These are phyloP conservation scores for Sporisorium scitamineum DNA, from an alignment of 1,284 basidiomycete genomes.

Conservation along the genomic window DNA sequence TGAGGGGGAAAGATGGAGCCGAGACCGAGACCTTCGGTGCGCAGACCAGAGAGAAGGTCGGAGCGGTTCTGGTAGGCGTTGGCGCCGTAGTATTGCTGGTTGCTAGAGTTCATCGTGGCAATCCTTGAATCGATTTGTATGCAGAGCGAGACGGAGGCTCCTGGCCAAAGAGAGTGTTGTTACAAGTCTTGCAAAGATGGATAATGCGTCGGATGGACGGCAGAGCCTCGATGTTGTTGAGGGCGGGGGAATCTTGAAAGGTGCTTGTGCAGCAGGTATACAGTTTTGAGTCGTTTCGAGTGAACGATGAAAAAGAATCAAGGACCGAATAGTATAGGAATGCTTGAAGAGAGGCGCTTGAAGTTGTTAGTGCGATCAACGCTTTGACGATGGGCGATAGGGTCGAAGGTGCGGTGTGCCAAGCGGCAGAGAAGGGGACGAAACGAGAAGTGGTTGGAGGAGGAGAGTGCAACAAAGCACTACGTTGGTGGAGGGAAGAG, in stretches of 20 bases:
- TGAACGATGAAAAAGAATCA: no score
- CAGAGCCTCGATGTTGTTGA: not conserved
- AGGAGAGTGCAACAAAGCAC: slow-evolving; percentile 1
- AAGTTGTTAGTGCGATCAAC: not conserved
- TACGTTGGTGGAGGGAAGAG: not conserved
- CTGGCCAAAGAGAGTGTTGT: slow-evolving; percentile 18
- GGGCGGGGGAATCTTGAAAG: slow-evolving; percentile 18
- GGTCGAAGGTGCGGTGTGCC: not conserved
- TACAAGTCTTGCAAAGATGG: slow-evolving; percentile 24
- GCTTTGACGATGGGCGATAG: not conserved
- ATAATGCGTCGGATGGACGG: not conserved
- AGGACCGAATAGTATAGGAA: slow-evolving; percentile 1
- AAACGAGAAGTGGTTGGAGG: not conserved
- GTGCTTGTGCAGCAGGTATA: slow-evolving; percentile 40
- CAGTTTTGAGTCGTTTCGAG: slow-evolving; percentile 10
- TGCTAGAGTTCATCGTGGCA: slow-evolving; percentile 36
- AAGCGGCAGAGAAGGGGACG: not conserved
- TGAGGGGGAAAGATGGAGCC: slow-evolving; percentile 32
- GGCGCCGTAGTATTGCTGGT: slow-evolving; percentile 30
- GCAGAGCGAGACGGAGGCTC: slow-evolving; percentile 13
- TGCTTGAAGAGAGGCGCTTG: slow-evolving; percentile 8
- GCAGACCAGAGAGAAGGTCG: slow-evolving; percentile 50
- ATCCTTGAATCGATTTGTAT: not conserved
- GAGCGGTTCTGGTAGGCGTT: slow-evolving; percentile 48
- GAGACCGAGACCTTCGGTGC: slow-evolving; percentile 56